These are phyloP conservation scores for Wilhelminamyces savonicus DNA, from an alignment of 805 yeast genomes.

Conservation along the genomic window DNA sequence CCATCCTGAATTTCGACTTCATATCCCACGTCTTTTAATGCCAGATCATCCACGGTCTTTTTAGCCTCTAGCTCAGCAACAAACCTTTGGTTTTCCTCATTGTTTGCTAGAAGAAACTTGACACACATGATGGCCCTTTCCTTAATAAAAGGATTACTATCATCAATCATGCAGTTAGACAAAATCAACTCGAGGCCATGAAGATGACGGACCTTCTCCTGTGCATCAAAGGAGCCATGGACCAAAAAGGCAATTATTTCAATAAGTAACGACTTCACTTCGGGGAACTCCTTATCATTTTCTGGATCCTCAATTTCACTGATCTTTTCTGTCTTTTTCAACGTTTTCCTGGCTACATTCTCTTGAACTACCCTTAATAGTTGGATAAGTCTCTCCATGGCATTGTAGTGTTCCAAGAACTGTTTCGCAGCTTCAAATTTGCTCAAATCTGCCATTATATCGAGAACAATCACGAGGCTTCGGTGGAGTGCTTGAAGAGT, in stretches of 20 bases:
- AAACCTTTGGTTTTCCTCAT: conserved; percentile 65
- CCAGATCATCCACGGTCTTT: conserved; percentile 50
- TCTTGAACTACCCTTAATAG: conserved; percentile 37
- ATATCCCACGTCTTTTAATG: conserved; percentile 65
- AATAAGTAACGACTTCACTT: conserved; percentile 58
- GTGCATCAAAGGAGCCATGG: conserved; percentile 46
- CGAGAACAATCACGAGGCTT: conserved; percentile 22
- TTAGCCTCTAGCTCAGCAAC: conserved; percentile 75
- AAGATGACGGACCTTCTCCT: conserved; percentile 57
- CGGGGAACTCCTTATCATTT: conserved; percentile 52
- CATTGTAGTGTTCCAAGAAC: conserved; percentile 35
- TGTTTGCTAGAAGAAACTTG: conserved; percentile 58
- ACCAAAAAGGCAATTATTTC: conserved; percentile 59
- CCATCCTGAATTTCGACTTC: conserved; percentile 73
- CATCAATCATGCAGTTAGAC: conserved; percentile 80
- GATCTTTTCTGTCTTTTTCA: neutral
- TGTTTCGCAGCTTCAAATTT: conserved; percentile 35
- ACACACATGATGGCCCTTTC: conserved; percentile 81
- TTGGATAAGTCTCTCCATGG: conserved; percentile 25
- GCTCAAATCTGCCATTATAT: conserved; percentile 36
- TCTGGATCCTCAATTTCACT: conserved; percentile 3
- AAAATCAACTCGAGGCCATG: conserved; percentile 70
- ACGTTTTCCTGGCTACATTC: conserved; percentile 17
- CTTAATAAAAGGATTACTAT: conserved; percentile 80
- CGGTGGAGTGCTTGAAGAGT: conserved; percentile 7